Evolutionary conservation across 2,329 filamentous ascomycete species (phyloP).

Genomic region (Knufia petricola): DNA sequence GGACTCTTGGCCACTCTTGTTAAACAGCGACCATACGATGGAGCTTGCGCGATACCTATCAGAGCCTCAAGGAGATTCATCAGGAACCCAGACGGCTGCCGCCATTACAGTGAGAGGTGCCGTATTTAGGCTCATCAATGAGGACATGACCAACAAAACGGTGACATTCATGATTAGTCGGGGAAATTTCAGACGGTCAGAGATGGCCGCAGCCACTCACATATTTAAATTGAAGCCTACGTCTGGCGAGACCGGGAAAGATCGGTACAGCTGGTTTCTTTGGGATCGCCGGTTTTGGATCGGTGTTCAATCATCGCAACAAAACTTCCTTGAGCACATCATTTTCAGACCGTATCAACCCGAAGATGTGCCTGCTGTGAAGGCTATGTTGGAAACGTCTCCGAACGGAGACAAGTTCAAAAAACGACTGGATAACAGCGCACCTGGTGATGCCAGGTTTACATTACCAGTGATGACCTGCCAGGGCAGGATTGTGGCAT

Average conservation of each 20-base stretch:
- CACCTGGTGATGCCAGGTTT: constrained; percentile 18
- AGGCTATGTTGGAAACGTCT: constrained; percentile 1
- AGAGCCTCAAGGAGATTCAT: not conserved
- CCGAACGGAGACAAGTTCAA: constrained; percentile 4
- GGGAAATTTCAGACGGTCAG: too few species aligned
- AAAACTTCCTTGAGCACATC: constrained; percentile 7
- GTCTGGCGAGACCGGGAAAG: too few species aligned
- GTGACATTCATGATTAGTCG: too few species aligned
- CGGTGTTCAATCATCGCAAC: constrained; percentile 7
- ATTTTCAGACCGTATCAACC: constrained; percentile 13
- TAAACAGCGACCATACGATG: not conserved
- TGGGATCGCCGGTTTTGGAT: constrained; percentile 10
- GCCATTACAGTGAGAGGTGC: too few species aligned
- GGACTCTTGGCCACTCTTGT: not conserved
- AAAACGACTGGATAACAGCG: constrained; percentile 10
- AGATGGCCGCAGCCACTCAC: too few species aligned
- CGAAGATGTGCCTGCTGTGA: constrained; percentile 9
- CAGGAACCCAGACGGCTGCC: too few species aligned
- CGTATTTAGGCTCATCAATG: too few species aligned
- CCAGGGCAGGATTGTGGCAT: constrained; percentile 12
- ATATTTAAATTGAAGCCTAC: too few species aligned
- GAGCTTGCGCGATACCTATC: not conserved
- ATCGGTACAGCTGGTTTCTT: not conserved
- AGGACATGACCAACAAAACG: too few species aligned
- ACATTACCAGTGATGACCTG: constrained; percentile 17